phyloP scores from a whole-genome alignment of 1,284 basidiomycete species.

The Anthracocystis panici-leucophaei region DNA sequence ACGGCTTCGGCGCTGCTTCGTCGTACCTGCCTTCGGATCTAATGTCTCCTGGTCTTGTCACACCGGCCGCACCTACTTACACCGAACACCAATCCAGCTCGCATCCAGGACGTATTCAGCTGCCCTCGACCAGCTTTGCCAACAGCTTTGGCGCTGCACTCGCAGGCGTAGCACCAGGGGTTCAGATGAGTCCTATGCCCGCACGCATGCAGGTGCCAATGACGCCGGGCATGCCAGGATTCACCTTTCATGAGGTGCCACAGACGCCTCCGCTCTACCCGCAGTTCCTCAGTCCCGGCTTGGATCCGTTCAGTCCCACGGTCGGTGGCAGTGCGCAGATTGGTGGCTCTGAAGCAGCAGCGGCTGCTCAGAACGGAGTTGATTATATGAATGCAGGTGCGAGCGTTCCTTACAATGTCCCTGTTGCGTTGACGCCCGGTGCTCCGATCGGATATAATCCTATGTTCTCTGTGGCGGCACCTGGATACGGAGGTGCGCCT shows the following conservation, averaged over 20 bases:
- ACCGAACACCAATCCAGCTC: conserved; percentile 1
- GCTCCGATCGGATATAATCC: conserved; percentile 40
- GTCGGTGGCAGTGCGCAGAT: conserved; percentile 56
- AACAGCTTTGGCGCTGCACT: conserved; percentile 27
- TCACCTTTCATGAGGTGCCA: conserved; percentile 70
- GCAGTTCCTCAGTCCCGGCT: conserved; percentile 69
- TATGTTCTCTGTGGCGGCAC: conserved; percentile 36
- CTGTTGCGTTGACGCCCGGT: conserved; percentile 11
- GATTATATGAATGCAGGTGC: conserved; percentile 51
- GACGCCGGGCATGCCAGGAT: conserved; percentile 71
- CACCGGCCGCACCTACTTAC: conserved; percentile 27
- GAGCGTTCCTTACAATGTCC: conserved; percentile 39
- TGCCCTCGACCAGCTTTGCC: conserved; percentile 51
- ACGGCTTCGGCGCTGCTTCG: conserved; percentile 38
- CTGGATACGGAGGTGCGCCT: neutral
- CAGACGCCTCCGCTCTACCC: conserved; percentile 70
- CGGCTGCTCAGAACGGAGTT: conserved; percentile 4
- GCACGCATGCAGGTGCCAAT: conserved; percentile 62
- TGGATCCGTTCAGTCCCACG: conserved; percentile 62
- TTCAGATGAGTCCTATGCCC: conserved; percentile 38
- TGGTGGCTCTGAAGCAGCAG: conserved; percentile 12
- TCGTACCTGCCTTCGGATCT: conserved; percentile 49
- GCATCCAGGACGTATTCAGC: conserved; percentile 60
- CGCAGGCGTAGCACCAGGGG: conserved; percentile 3
- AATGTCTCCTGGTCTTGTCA: conserved; percentile 49